Evolutionary conservation across 441 rosid genomes (phyloP), one percentile per base, ranked within the genome.

Genomic region (Isatis lusitanica): DNA sequence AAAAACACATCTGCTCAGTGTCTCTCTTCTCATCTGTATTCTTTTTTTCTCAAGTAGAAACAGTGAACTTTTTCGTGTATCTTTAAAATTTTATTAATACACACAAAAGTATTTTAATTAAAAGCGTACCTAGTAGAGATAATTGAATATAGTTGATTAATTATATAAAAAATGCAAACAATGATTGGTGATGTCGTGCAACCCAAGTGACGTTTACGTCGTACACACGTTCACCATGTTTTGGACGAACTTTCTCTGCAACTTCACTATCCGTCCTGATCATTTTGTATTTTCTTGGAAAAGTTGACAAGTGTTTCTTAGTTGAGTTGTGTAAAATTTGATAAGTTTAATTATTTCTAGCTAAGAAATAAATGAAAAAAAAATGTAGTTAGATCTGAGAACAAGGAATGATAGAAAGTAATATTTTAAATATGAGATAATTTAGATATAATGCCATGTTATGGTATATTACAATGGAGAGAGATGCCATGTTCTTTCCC

Each of bases 151-250:
- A 26, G 28, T 7, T 53, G 13, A 43, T 9, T 68, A 9, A 33
- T 24, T 17, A 12, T 7, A 30, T 50, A 55, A 18, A 46, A 18
- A 9, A 21, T 12, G 5, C 1, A 59, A 51, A 60, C 63, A 51
- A 66, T 71, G 71, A 71, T 77, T 77, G 70, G 69, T 60, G 38
- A 66, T 77, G 69, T 66, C 77, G 80, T 77, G 80, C 77, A 60
- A 71, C 80, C 72, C 80, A 71, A 66, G 73, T 77, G 80, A 71
- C 44, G 3, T 50, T 66, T 15, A 51, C 35, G 80, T 70, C 51
- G 76, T 65, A 66, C 73, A 61, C 77, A 77, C 80, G 80, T 71
- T 77, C 73, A 64, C 18, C 48, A 56, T 58, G 9, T 75, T 68
- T 58, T 16, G 15, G 12, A 59, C 7, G 63, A 66, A 77, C 39